These are phyloP conservation scores for Claviceps arundinis DNA, from an alignment of 2,329 filamentous ascomycete species.

Conservation along the genomic window DNA sequence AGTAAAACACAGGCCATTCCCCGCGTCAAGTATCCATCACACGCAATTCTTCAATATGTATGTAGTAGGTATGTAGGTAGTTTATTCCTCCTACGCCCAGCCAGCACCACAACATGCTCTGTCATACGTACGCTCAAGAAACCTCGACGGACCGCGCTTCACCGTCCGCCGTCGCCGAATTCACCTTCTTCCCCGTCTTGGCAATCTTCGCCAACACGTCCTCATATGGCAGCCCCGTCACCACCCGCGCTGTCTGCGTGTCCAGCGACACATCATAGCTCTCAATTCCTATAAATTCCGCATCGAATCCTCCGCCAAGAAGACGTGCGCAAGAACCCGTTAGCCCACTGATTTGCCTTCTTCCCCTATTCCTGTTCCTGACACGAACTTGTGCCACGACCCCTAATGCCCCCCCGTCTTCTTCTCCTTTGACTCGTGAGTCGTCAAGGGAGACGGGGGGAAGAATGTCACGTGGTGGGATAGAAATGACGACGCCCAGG, in stretches of 20 bases:
- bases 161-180: conserved; percentile 59
- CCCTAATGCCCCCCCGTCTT: no score
- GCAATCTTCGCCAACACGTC: conserved; percentile 76
- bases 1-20: neutral
- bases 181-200: conserved; percentile 92
- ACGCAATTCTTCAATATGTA: neutral
- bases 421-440: no score
- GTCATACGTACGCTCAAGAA: conserved; percentile 4
- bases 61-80: no score
- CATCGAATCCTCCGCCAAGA: neutral
- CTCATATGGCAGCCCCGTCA: conserved; percentile 61
- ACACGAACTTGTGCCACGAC: no score
- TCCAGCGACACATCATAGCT: conserved; percentile 80
- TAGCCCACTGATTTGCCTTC: neutral
- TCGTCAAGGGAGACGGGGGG: no score
- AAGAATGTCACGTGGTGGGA: no score
- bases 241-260: conserved; percentile 66
- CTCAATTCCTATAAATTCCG: conserved; percentile 53
- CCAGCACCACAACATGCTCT: conserved; percentile 3
- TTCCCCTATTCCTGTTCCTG: no score
- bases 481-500: no score
- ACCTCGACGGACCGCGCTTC: conserved; percentile 38
- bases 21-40: neutral
- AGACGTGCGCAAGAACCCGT: neutral
- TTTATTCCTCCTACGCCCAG: conserved; percentile 7